Conservation (phyloP, 352 stramenopile genomes). For the Phytopythium ostracodes region DNA sequence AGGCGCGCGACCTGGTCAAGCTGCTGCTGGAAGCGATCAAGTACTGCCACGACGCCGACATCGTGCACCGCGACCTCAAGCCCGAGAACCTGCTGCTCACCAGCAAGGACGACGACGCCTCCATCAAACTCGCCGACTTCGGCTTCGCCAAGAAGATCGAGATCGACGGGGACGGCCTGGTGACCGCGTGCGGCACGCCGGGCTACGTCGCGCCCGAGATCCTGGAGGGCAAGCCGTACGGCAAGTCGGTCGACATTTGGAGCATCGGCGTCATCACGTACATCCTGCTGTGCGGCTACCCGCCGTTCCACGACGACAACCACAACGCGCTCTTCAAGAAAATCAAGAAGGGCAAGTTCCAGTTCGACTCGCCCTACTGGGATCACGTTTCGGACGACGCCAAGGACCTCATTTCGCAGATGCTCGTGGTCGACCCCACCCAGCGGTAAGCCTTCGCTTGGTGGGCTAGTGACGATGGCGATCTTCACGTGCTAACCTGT, state of each 20-base stretch:
- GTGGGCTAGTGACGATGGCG: not conserved
- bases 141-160: constrained; percentile 85
- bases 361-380: constrained; percentile 97
- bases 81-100: constrained; percentile 82
- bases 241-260: constrained; percentile 85
- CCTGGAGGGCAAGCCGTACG: constrained; percentile 70
- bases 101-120: constrained; percentile 77
- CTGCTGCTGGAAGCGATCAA: constrained; percentile 84
- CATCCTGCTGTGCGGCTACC: constrained; percentile 83
- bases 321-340: constrained; percentile 93
- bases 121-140: constrained; percentile 86
- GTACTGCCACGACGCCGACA: constrained; percentile 84
- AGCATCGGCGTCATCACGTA: constrained; percentile 91
- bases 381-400: constrained; percentile 90
- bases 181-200: constrained; percentile 78
- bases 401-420: constrained; percentile 93
- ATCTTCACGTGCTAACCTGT: constrained; percentile 8
- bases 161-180: constrained; percentile 61
- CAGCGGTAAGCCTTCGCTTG: constrained; percentile 49
- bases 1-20: constrained; percentile 84
- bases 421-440: constrained; percentile 89
- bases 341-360: constrained; percentile 92
- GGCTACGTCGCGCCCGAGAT: constrained; percentile 86
- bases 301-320: constrained; percentile 91
- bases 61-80: constrained; percentile 84